Evolutionary conservation across 495 filamentous ascomycete genomes (phyloP).

Genomic region (Aspergillus bridgeri): DNA sequence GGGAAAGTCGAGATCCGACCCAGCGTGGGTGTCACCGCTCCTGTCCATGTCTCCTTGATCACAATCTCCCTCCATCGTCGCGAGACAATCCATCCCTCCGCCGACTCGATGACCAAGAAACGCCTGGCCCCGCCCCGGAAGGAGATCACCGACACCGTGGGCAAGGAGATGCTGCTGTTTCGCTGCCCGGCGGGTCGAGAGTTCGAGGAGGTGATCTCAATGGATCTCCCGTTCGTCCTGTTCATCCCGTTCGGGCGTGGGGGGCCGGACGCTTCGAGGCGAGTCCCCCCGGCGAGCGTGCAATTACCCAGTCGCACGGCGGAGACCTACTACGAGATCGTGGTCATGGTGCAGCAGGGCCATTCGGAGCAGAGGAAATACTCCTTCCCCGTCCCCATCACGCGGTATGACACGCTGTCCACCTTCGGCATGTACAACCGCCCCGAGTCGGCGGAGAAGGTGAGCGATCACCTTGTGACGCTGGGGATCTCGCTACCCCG

Average conservation of each 20-base stretch:
- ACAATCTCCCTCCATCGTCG: slow-evolving; percentile 88
- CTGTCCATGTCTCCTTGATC: slow-evolving; percentile 88
- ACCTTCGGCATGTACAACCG: slow-evolving; percentile 99
- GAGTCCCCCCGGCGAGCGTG: slow-evolving; percentile 89
- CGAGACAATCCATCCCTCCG: slow-evolving; percentile 94
- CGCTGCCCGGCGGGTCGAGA: slow-evolving; percentile 80
- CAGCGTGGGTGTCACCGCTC: slow-evolving; percentile 72
- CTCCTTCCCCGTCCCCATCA: slow-evolving; percentile 83
- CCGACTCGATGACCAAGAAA: slow-evolving; percentile 89
- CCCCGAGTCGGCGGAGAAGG: slow-evolving; percentile 78
- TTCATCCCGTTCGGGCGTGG: slow-evolving; percentile 94
- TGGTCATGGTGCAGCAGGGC: slow-evolving; percentile 93
- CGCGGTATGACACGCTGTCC: slow-evolving; percentile 91
- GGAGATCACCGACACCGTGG: slow-evolving; percentile 87
- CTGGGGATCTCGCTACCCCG: slow-evolving; percentile 85
- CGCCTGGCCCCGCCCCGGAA: slow-evolving; percentile 88
- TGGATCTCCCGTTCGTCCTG: slow-evolving; percentile 95
- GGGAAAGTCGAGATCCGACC: slow-evolving; percentile 98
- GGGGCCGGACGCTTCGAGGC: slow-evolving; percentile 78
- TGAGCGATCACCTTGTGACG: slow-evolving; percentile 87
- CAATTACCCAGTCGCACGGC: slow-evolving; percentile 88
- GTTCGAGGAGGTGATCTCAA: slow-evolving; percentile 83
- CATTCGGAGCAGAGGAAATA: slow-evolving; percentile 82
- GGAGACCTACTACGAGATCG: slow-evolving; percentile 94
- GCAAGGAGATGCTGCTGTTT: slow-evolving; percentile 91